Base-by-base conservation (phyloP, 2,329 filamentous ascomycete genomes). In the Penicillium sp. region DNA sequence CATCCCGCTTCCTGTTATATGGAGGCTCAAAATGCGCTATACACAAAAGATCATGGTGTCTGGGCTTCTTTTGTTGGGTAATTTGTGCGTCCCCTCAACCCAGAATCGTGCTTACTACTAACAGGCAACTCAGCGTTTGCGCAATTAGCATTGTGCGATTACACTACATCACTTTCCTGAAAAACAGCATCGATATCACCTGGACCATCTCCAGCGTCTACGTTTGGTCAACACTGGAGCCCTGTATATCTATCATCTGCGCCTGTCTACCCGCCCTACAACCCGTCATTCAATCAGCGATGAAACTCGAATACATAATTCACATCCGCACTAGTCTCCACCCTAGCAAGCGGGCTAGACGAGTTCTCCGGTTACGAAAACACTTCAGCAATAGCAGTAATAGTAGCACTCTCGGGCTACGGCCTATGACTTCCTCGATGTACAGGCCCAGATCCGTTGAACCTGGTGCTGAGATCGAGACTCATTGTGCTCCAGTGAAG, bases 181-280 rank as follows among this genome's bases (percentile, higher is more conserved):
- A 51, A 3, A 26, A 27, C 7, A 39, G n/a, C 14, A 11, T 53
- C 9, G 62, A 63, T 26, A 21, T 63, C 11, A 61, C 62, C 26
- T 63, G 58, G 53, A 27, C 54, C 10, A 61, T 63, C 48, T 57
- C 57, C 21, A 37, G 47, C 19, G 55, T 65, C 14, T 64, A 51
- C 26, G 52, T 64, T 11, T 64, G 62, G 61, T 62, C 64, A 8
- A 57, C 37, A 3, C 54, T 67, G 16, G 64, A 67, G 27, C 61
- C 64, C 6, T 62, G 48, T 21, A 29, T 66, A 11, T 62, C 55
- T 4, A 62, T 66, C 8, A 46, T 67, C 35, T 65, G 27, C 9
- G 27, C 27, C 27, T 29, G 27, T 10, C 27, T 29, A 9, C 62
- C 64, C 1, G 46, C 53, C n/a, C 47, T 66, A n/a, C 50, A 58